Conservation (phyloP, 805 yeast species). For the Wickerhamiella musiphila region DNA sequence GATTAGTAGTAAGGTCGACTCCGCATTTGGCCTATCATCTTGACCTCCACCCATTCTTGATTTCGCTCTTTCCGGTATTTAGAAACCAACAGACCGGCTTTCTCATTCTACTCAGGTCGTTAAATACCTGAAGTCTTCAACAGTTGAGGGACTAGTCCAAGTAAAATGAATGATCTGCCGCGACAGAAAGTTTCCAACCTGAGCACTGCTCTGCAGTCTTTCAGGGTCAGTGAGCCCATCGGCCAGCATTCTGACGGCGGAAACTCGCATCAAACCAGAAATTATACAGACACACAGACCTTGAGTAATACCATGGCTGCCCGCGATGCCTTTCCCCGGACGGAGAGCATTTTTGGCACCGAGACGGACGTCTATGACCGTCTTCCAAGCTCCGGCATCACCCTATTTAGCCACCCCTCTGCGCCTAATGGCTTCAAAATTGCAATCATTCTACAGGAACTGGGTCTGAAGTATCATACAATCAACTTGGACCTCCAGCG, state of each 20-base stretch:
- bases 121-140: too few relatives aligned
- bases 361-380: neutral
- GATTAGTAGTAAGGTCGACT: too few relatives aligned
- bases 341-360: neutral
- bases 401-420: conserved; percentile 66
- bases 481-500: conserved; percentile 68
- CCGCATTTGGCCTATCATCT: too few relatives aligned
- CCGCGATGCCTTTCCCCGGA: neutral
- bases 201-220: conserved; percentile 18
- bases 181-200: conserved; percentile 19
- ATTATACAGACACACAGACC: neutral
- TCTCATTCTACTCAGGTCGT: too few relatives aligned
- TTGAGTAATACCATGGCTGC: neutral
- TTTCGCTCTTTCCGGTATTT: too few relatives aligned
- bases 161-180: too few relatives aligned
- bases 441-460: conserved; percentile 73
- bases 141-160: too few relatives aligned
- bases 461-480: conserved; percentile 62
- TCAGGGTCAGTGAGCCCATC: conserved; percentile 10
- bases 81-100: too few relatives aligned
- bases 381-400: conserved; percentile 67
- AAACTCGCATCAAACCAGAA: too few relatives aligned
- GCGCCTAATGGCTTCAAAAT: conserved; percentile 96
- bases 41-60: too few relatives aligned
- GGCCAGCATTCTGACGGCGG: neutral